A percentile compares a stretch with the other conserved stretches of the same genome.
Evolutionary conservation across 176 grass and related monocot genomes (phyloP).

Genomic region (Bolboschoenus planiculmis): DNA sequence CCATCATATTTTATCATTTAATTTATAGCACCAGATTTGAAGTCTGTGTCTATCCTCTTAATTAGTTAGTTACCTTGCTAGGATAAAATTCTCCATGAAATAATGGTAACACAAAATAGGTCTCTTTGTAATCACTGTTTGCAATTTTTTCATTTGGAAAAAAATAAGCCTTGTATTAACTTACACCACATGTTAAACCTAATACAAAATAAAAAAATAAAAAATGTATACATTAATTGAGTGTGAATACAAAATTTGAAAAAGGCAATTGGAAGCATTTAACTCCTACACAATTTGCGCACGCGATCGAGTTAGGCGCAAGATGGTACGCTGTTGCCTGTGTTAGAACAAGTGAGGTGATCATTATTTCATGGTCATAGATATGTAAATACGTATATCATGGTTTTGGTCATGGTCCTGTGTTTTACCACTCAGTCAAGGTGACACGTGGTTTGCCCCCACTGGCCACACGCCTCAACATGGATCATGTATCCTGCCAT

Average conservation of each 20-base stretch:
- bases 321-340: not conserved
- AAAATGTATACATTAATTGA: not conserved
- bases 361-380: not conserved
- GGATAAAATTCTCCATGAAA: not conserved
- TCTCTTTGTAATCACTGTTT: not conserved
- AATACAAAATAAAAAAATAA: not conserved
- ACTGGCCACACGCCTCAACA: not conserved
- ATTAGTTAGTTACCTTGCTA: not conserved
- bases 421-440: conserved; percentile 4
- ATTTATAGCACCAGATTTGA: not conserved
- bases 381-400: too few species aligned
- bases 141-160: not conserved
- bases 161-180: not conserved
- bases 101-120: not conserved
- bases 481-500: not conserved
- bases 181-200: not conserved
- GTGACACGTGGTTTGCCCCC: not conserved
- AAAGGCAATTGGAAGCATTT: not conserved
- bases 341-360: not conserved
- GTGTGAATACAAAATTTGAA: conserved; percentile 7
- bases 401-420: not conserved
- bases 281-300: not conserved
- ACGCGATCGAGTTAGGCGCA: conserved; percentile 1
- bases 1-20: too few species aligned
- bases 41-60: not conserved